Conservation (phyloP, 345 rosid species). For the Syzygium aromaticum region DNA sequence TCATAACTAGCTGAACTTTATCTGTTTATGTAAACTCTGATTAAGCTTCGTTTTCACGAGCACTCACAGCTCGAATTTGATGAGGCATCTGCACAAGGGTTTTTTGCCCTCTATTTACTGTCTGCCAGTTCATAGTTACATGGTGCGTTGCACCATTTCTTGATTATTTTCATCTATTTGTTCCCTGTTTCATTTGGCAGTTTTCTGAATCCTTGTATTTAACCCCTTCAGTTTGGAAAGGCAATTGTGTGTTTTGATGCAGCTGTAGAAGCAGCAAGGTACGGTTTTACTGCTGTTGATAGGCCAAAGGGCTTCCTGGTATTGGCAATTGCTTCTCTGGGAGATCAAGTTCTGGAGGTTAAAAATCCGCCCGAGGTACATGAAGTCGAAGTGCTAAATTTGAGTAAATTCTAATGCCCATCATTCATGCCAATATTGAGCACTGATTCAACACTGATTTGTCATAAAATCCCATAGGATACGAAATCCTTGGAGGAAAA, state of each 20-base stretch:
- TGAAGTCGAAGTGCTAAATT: neutral
- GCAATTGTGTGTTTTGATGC: slow-evolving; percentile 84
- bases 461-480: slow-evolving; percentile 17
- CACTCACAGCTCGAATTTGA: slow-evolving; percentile 44
- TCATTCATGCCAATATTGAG: neutral
- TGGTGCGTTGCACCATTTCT: slow-evolving; percentile 24
- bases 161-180: neutral
- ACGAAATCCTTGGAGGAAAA: slow-evolving; percentile 45
- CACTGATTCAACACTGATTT: neutral
- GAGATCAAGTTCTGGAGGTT: slow-evolving; percentile 37
- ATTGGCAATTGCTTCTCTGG: slow-evolving; percentile 53
- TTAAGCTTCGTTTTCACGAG: slow-evolving; percentile 14
- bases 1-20: neutral
- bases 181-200: neutral
- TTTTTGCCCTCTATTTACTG: slow-evolving; percentile 64
- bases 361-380: slow-evolving; percentile 45
- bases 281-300: slow-evolving; percentile 63
- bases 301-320: slow-evolving; percentile 74
- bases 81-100: slow-evolving; percentile 66
- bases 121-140: slow-evolving; percentile 69
- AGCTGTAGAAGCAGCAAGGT: slow-evolving; percentile 77
- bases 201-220: neutral
- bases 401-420: neutral
- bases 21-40: neutral
- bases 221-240: slow-evolving; percentile 45